Conservation (phyloP, 2,329 filamentous ascomycete genomes). For the Pseudogymnoascus sp. region DNA sequence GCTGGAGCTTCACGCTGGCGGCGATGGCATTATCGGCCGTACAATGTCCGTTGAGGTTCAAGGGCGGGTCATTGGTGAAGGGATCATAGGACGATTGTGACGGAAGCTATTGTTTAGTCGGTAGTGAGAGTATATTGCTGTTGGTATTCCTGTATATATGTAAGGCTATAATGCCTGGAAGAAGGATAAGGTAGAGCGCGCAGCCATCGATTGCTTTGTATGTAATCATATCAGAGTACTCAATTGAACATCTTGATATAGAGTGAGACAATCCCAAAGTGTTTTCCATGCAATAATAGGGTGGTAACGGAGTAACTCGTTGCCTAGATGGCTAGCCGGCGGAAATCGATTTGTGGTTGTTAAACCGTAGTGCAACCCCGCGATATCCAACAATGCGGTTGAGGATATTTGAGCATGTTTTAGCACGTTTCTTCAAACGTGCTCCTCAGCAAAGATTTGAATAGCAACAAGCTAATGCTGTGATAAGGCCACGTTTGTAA, state of each 20-base stretch:
- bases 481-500: not conserved
- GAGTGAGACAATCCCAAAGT: too few species aligned
- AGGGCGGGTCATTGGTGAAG: conserved; percentile 2
- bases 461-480: not conserved
- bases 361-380: not conserved
- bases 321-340: too few species aligned
- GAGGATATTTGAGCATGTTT: not conserved
- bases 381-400: not conserved
- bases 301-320: too few species aligned
- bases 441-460: not conserved
- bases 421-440: not conserved
- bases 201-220: too few species aligned
- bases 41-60: conserved; percentile 3
- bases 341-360: not conserved
- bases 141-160: too few species aligned
- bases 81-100: conserved; percentile 1
- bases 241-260: too few species aligned
- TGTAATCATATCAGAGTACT: too few species aligned
- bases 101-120: not conserved
- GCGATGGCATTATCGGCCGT: conserved; percentile 8
- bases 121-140: too few species aligned
- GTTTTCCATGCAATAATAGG: too few species aligned
- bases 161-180: too few species aligned
- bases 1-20: not conserved
- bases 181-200: too few species aligned